Evolutionary conservation across 73 alveolate species (phyloP).

Genomic region (Paramecium biaurelia): DNA sequence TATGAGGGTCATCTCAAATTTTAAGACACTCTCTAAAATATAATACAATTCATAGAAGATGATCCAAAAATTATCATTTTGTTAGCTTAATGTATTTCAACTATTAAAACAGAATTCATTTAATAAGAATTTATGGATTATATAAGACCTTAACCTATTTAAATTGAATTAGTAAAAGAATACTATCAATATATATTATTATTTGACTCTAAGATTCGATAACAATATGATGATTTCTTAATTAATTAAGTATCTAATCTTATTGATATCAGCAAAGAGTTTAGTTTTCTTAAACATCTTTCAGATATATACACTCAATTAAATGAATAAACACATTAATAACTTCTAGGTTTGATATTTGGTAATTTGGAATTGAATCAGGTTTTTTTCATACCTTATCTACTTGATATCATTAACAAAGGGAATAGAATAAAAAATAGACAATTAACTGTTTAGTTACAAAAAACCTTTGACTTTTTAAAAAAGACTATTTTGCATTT

Average conservation of each 20-base stretch:
- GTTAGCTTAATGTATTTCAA: not conserved
- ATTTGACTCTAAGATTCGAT: not conserved
- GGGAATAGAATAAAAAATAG: not conserved
- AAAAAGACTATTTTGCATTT: not conserved
- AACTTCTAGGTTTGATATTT: not conserved
- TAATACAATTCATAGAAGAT: not conserved
- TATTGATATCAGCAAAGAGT: not conserved
- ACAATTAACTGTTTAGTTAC: not conserved
- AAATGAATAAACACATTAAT: not conserved
- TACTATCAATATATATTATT: not conserved
- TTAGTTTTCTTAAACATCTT: slow-evolving; percentile 1
- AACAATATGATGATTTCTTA: not conserved
- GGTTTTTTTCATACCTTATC: not conserved
- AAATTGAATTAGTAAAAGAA: not conserved
- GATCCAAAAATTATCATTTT: not conserved
- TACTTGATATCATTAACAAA: not conserved
- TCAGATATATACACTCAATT: not conserved
- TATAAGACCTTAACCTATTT: not conserved
- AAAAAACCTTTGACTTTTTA: not conserved
- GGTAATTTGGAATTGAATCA: not conserved
- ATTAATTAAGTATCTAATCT: not conserved
- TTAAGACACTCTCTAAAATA: not conserved
- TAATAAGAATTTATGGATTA: not conserved
- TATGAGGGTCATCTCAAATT: not conserved
- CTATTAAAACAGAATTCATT: not conserved